Evolutionary conservation across 2,329 filamentous ascomycete species (phyloP).

Genomic region (Decorospora gaudefroyi): DNA sequence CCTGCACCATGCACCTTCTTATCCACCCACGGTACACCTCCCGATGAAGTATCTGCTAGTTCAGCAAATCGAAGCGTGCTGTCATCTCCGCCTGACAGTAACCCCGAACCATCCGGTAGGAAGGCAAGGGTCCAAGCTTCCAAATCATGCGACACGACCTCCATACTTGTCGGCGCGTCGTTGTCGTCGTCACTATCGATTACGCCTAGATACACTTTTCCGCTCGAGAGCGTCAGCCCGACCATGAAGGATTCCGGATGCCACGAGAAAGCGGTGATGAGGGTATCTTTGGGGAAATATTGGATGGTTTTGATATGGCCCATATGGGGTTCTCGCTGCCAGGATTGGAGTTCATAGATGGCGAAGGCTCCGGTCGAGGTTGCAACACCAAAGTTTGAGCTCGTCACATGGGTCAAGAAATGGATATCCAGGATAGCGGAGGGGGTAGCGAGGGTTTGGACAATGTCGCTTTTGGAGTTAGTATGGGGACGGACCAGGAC

Average conservation of each 20-base stretch:
- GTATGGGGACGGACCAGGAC: not conserved
- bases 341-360: conserved; percentile 60
- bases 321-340: conserved; percentile 18
- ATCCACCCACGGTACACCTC: conserved; percentile 51
- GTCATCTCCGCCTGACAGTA: conserved; percentile 79
- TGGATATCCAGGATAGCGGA: conserved; percentile 84
- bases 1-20: conserved; percentile 74
- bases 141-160: conserved; percentile 54
- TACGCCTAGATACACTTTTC: conserved; percentile 56
- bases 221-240: conserved; percentile 72
- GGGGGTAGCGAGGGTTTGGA: conserved; percentile 65
- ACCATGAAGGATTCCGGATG: conserved; percentile 63
- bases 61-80: conserved; percentile 58
- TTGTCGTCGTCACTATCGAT: conserved; percentile 36
- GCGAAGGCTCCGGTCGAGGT: conserved; percentile 75
- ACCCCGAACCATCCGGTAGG: conserved; percentile 47
- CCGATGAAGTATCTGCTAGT: conserved; percentile 19
- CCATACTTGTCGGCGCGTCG: conserved; percentile 18
- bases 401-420: conserved; percentile 62
- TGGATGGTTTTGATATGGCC: conserved; percentile 50
- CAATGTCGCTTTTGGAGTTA: conserved; percentile 35
- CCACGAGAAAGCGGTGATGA: conserved; percentile 77
- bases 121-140: conserved; percentile 78
- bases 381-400: conserved; percentile 68
- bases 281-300: conserved; percentile 60